phyloP scores from a whole-genome alignment of 192 early-diverging fungal species.

The Geranomyces variabilis region DNA sequence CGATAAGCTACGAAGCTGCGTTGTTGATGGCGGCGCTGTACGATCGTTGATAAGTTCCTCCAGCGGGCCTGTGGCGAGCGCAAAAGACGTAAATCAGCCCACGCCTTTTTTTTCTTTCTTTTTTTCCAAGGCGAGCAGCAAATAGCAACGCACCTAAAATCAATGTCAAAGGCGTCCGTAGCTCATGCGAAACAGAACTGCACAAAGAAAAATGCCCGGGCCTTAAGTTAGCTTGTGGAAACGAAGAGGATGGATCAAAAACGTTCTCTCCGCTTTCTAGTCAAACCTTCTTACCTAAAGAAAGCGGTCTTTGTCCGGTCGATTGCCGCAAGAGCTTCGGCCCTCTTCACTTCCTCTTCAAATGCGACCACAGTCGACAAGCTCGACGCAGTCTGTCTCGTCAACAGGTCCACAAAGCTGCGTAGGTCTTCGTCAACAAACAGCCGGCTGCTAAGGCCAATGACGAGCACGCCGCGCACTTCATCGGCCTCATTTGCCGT shows the following conservation, averaged over 20 bases:
- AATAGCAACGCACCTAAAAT: constrained; percentile 47
- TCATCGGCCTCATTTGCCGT: constrained; percentile 23
- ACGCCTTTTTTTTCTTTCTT: neutral
- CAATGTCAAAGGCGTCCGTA: constrained; percentile 54
- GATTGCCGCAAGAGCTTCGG: constrained; percentile 38
- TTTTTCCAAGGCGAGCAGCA: neutral
- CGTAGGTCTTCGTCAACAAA: constrained; percentile 29
- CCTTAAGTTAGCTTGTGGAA: too few relatives aligned
- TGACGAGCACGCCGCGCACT: constrained; percentile 26
- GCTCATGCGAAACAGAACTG: constrained; percentile 35
- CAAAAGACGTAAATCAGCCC: neutral
- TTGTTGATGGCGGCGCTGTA: constrained; percentile 21
- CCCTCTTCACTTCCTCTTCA: constrained; percentile 27
- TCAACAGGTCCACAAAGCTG: constrained; percentile 33
- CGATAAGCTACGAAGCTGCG: constrained; percentile 32
- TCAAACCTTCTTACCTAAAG: constrained; percentile 19
- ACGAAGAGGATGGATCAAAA: too few relatives aligned
- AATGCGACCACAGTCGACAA: constrained; percentile 12
- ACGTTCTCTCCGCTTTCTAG: too few relatives aligned
- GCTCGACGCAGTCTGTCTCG: constrained; percentile 18
- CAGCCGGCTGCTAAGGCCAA: constrained; percentile 26
- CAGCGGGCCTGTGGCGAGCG: neutral
- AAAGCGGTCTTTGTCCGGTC: constrained; percentile 48
- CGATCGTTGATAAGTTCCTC: constrained; percentile 47
- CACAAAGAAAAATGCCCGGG: neutral